Base-by-base conservation (phyloP, 1,139 yeast genomes). In the Candida sanyaensis region DNA sequence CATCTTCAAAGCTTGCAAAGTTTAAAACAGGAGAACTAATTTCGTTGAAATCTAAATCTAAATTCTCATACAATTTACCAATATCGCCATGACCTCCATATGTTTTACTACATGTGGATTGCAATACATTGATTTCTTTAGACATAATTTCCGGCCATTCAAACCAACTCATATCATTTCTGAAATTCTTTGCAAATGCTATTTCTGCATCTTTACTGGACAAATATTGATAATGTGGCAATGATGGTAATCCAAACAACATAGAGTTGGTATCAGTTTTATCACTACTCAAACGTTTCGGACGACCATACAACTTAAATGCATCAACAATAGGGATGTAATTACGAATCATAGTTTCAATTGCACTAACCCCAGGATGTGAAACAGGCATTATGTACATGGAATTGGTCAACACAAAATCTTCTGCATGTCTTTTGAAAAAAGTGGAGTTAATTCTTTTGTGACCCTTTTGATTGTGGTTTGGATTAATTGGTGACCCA, bases 301-400 rank as follows among this genome's bases (percentile, higher is more conserved):
- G 86, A 48, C 85, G 67, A 1, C 86, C 86, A 55, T 80, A 81
- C 42, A 81, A 63, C 56, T 70, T 75, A 63, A 79, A 81, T 6
- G 81, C 66, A 58, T 81, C 84, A 58, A 80, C 68, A 21, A 79
- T 70, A 46, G 81, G 84, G 42, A 81, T 71, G 48, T 76, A 69
- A 57, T 77, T 69, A 49, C 86, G 66, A 42, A 81, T 68, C 84
- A 80, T 80, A 30, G 81, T 81, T 60, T 81, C 85, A 27, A 75
- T 66, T n/a, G 80, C 79, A 37, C 69, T 66, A 10, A 81, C 84
- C 11, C 83, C 82, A 0, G 84, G 81, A 58, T 81, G 86, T 7
- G 77, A 53, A 30, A 70, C 71, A 2, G 86, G 85, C 71, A 81
- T 78, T 51, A 81, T 66, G 60, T 67, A 81, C 55, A 69, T 66